Evolutionary conservation across 1,284 basidiomycete species (phyloP), one percentile per base, ranked within the genome.

Genomic region (Hortiboletus rubellus): DNA sequence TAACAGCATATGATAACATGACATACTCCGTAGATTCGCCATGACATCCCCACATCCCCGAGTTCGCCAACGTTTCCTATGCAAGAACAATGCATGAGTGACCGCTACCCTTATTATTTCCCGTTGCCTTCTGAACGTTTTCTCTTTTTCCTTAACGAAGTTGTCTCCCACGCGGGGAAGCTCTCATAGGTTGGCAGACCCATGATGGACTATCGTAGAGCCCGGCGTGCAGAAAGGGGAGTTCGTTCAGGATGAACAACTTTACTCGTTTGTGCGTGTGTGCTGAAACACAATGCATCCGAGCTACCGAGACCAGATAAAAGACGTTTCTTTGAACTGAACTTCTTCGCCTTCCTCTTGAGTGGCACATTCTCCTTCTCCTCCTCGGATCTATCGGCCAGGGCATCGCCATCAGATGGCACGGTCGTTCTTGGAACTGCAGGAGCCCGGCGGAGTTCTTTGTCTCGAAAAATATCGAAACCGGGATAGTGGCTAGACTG

Each of bases 401-500:
- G 54, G 59, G 66, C 41, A 54, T 54, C 38, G 33, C 58, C 58
- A 30, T 52, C 59, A 47, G 61, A 57, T 34, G 55, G 44, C 47
- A 43, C 31, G 0, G 46, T 46, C 12, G 53, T 52, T 31, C 56
- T 50, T 15, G 40, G 22, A 36, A 46, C 24, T 2, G 44, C 47
- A 14, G 59, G 49, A 34, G 15, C 50, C 8, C 76, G 59, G 40
- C 70, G 50, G 53, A 76, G 68, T 63, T 80, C 75, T 12, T 75
- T 65, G 66, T 90, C 87, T 61, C 74, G 79, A 67, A 81, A 79
- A 45, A 91, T 77, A 52, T 77, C 72, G 64, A 91, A 91, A 17
- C 89, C 88, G 10, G 89, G 89, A 67, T 88, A 89, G 65, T 91
- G 89, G 37, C 79, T 74, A 11, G 87, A 89, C 48, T 80, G 77